Evolutionary conservation across 2,329 filamentous ascomycete species (phyloP).

Genomic region (Didymella pomorum): DNA sequence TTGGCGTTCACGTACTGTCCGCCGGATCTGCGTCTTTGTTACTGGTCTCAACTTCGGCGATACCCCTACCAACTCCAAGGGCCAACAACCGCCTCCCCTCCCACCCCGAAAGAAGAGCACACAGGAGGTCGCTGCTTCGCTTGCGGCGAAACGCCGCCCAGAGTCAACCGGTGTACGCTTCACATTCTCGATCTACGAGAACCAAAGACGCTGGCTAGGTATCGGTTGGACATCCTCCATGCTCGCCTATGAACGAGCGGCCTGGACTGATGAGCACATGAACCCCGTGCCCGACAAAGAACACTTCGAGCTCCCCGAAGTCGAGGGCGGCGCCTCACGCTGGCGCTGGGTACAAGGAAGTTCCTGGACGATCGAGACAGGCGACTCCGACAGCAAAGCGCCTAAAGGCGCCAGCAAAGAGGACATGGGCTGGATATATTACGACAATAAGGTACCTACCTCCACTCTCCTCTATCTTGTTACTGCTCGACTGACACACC

Average conservation of each 20-base stretch:
- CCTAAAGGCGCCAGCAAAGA: conserved; percentile 50
- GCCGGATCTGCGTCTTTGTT: conserved; percentile 72
- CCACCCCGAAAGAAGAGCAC: conserved; percentile 56
- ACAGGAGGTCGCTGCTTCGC: conserved; percentile 57
- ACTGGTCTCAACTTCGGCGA: conserved; percentile 81
- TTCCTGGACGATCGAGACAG: conserved; percentile 86
- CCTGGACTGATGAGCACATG: conserved; percentile 97
- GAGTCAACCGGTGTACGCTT: conserved; percentile 84
- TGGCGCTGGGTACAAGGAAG: conserved; percentile 88
- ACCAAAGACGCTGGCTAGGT: conserved; percentile 93
- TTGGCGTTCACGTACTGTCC: conserved; percentile 83
- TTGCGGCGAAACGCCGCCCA: conserved; percentile 52
- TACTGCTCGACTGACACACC: conserved; percentile 21
- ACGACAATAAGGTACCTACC: conserved; percentile 84
- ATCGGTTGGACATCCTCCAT: conserved; percentile 93
- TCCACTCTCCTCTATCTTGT: neutral
- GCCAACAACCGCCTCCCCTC: conserved; percentile 47
- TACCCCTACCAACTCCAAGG: conserved; percentile 32
- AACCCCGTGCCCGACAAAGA: conserved; percentile 80
- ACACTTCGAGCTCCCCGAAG: conserved; percentile 72
- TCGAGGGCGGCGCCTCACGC: conserved; percentile 67
- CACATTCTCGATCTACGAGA: conserved; percentile 96
- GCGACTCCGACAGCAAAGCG: conserved; percentile 50
- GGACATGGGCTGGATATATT: conserved; percentile 92
- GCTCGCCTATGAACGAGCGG: conserved; percentile 85